Conservation (phyloP, 345 rosid species). For the Trapa incisa region DNA sequence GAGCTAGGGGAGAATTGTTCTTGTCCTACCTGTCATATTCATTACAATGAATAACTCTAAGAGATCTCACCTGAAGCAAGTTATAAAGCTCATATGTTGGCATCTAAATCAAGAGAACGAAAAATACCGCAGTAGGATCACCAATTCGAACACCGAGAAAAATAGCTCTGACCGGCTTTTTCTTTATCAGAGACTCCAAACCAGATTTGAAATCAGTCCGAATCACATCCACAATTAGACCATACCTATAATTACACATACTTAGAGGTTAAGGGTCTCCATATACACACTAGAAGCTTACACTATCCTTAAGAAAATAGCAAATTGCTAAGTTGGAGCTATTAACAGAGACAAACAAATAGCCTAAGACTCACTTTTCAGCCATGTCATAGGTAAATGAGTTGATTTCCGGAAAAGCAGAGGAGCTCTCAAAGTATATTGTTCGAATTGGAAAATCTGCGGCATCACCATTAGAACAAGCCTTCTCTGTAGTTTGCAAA, state of each 20-base stretch:
- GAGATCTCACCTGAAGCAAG: background rate
- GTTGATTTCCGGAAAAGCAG: conserved; percentile 84
- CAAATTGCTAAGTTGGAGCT: background rate
- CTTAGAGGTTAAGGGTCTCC: background rate
- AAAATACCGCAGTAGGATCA: conserved; percentile 95
- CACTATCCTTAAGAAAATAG: background rate
- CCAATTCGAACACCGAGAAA: conserved; percentile 97
- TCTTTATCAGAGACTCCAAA: conserved; percentile 67
- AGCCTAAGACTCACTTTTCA: conserved; percentile 30
- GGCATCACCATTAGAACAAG: conserved; percentile 42
- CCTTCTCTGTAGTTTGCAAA: conserved; percentile 43
- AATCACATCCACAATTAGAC: conserved; percentile 66
- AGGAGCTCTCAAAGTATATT: conserved; percentile 84
- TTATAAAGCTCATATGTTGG: background rate
- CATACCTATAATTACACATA: conserved; percentile 45
- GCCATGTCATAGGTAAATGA: conserved; percentile 81
- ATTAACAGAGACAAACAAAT: background rate
- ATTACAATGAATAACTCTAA: background rate
- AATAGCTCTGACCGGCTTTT: conserved; percentile 82
- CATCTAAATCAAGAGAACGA: background rate
- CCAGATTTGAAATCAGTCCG: conserved; percentile 90
- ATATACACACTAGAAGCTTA: background rate
- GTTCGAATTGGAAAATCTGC: conserved; percentile 69
- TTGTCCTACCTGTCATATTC: conserved; percentile 64
- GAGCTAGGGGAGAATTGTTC: conserved; percentile 98